Evolutionary conservation across 2,329 filamentous ascomycete species (phyloP).

Genomic region (Tolypocladium ovalisporum): DNA sequence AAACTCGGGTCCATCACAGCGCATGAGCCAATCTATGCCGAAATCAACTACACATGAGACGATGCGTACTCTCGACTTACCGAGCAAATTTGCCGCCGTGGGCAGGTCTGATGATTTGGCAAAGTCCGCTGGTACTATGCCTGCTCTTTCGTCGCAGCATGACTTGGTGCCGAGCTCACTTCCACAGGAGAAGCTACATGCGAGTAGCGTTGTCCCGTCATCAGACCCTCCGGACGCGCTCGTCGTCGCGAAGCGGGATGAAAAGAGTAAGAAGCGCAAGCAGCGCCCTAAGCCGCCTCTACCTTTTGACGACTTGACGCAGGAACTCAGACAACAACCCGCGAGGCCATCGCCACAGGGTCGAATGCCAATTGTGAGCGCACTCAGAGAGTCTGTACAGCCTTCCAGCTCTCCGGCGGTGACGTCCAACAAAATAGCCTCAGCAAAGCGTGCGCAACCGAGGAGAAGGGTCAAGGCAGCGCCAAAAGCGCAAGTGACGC

Average conservation of each 20-base stretch:
- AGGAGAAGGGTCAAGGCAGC: slow-evolving; percentile 6
- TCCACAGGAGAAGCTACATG: background rate
- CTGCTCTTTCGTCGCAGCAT: background rate
- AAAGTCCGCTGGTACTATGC: background rate
- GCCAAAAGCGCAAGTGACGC: background rate
- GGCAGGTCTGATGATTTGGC: background rate
- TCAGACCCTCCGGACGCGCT: background rate
- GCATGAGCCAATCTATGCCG: background rate
- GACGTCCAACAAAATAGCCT: background rate
- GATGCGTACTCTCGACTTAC: background rate
- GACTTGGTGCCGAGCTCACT: background rate
- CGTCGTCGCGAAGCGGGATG: background rate
- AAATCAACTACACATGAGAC: background rate
- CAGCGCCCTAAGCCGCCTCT: slow-evolving; percentile 23
- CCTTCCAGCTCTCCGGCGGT: slow-evolving; percentile 7
- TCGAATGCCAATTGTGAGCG: slow-evolving; percentile 6
- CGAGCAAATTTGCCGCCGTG: background rate
- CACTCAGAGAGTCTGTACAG: slow-evolving; percentile 6
- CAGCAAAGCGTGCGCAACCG: background rate
- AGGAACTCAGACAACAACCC: slow-evolving; percentile 11
- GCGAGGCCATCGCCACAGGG: background rate
- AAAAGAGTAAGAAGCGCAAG: slow-evolving; percentile 12
- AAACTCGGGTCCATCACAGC: background rate
- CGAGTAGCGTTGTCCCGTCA: background rate
- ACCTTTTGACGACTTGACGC: slow-evolving; percentile 19